Percentiles rank a stretch among this genome's conserved stretches.
phyloP scores from a whole-genome alignment of 2,329 filamentous ascomycete species.

The Microsporum audouinii region DNA sequence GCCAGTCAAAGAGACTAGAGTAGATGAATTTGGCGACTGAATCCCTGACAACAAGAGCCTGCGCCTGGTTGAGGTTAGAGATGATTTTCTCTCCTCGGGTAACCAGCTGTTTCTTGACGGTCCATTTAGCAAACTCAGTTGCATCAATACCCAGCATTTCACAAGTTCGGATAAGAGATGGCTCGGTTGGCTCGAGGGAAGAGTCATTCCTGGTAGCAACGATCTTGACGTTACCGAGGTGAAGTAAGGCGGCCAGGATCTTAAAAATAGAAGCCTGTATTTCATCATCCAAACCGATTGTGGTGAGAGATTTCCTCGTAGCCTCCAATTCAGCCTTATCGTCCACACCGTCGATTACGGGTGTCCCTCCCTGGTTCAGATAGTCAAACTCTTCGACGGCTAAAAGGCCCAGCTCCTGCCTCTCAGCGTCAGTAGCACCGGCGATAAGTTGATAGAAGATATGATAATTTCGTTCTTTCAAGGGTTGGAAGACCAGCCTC shows the following conservation, averaged over 20 bases:
- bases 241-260: slow-evolving; percentile 77
- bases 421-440: slow-evolving; percentile 74
- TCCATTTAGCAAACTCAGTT: slow-evolving; percentile 88
- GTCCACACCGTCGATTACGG: slow-evolving; percentile 85
- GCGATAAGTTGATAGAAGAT: slow-evolving; percentile 97
- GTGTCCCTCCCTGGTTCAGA: slow-evolving; percentile 85
- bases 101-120: slow-evolving; percentile 94
- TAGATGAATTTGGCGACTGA: slow-evolving; percentile 99
- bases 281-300: slow-evolving; percentile 65
- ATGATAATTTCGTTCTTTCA: slow-evolving; percentile 98
- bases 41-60: slow-evolving; percentile 87
- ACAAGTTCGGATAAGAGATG: slow-evolving; percentile 70
- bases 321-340: slow-evolving; percentile 89
- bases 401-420: slow-evolving; percentile 64
- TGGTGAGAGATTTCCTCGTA: slow-evolving; percentile 72
- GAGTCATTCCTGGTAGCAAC: slow-evolving; percentile 81
- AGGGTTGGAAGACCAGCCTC: slow-evolving; percentile 87
- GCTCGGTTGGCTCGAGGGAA: slow-evolving; percentile 66
- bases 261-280: slow-evolving; percentile 82
- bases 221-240: slow-evolving; percentile 95
- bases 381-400: slow-evolving; percentile 89
- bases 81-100: slow-evolving; percentile 96
- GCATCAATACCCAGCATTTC: slow-evolving; percentile 77
- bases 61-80: slow-evolving; percentile 85
- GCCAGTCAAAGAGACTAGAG: slow-evolving; percentile 95